Evolutionary conservation across 2,329 filamentous ascomycete genomes (phyloP).

Genomic region (Fusarium equiseti): DNA sequence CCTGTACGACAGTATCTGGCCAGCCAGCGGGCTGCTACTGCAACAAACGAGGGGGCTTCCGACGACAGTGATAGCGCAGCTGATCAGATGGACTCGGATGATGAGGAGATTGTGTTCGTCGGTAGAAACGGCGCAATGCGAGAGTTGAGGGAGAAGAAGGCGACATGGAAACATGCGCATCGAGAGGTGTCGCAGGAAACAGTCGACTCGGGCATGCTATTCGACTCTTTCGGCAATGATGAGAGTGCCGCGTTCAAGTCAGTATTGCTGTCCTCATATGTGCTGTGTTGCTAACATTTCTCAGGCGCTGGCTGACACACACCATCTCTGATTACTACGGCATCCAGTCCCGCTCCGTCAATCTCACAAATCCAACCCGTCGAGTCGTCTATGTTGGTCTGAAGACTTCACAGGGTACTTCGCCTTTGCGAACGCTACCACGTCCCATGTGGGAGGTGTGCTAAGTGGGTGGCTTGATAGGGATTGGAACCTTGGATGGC

Average conservation of each 20-base stretch:
- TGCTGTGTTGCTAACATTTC: conserved; percentile 17
- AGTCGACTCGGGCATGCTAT: conserved; percentile 74
- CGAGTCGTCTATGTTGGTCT: conserved; percentile 88
- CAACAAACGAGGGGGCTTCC: conserved; percentile 6
- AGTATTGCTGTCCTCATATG: conserved; percentile 50
- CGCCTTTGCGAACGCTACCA: conserved; percentile 60
- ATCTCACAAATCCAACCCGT: conserved; percentile 75
- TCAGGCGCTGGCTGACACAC: conserved; percentile 90
- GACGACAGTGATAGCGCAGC: conserved; percentile 47
- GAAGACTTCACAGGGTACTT: conserved; percentile 58
- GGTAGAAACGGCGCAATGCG: conserved; percentile 74
- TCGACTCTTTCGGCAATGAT: conserved; percentile 82
- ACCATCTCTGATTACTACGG: conserved; percentile 94
- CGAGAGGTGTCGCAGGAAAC: conserved; percentile 70
- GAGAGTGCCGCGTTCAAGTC: conserved; percentile 85
- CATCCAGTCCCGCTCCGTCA: conserved; percentile 84
- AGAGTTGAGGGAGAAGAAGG: conserved; percentile 52
- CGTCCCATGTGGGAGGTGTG: conserved; percentile 74
- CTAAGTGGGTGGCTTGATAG: conserved; percentile 47
- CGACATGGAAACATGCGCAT: conserved; percentile 62
- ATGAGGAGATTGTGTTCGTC: conserved; percentile 94
- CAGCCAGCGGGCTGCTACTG: conserved; percentile 52
- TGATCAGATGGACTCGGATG: conserved; percentile 63
- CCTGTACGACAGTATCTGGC: conserved; percentile 83
- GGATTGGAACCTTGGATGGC: conserved; percentile 8